phyloP scores from a whole-genome alignment of 208 protist species.

The Wallacemonas sp. region DNA sequence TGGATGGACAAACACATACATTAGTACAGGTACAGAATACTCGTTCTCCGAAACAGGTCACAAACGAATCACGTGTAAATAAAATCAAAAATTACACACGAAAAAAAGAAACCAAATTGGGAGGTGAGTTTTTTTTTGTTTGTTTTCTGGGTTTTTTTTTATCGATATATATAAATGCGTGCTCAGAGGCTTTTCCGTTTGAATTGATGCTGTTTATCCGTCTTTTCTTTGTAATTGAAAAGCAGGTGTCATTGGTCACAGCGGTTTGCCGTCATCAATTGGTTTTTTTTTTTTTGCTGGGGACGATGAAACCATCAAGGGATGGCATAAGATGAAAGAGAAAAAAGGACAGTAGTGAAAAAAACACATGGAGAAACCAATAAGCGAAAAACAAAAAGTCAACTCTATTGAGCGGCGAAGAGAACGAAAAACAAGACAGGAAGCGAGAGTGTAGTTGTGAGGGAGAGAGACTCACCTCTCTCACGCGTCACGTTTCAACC shows the following conservation, averaged over 20 bases:
- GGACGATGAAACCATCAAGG: not conserved
- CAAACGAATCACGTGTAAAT: slow-evolving; percentile 4
- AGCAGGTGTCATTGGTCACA: not conserved
- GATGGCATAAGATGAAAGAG: not conserved
- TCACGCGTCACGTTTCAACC: no score
- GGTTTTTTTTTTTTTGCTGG: not conserved
- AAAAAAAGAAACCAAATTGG: not conserved
- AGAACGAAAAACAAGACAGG: slow-evolving; percentile 5
- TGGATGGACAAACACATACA: slow-evolving; percentile 8
- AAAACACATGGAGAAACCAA: no score
- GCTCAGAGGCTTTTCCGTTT: no score
- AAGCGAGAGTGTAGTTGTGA: no score
- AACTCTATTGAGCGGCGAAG: slow-evolving; percentile 15
- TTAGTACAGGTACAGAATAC: slow-evolving; percentile 14
- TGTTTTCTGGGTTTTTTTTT: not conserved
- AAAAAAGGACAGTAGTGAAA: not conserved
- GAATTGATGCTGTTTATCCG: no score
- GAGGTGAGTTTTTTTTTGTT: slow-evolving; percentile 1
- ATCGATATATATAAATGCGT: no score
- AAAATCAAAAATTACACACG: not conserved
- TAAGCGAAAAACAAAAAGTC: no score
- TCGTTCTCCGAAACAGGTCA: not conserved
- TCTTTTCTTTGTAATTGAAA: no score
- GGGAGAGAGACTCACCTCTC: no score
- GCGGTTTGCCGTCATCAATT: not conserved